Conservation (phyloP, 2,329 filamentous ascomycete genomes). For the Thielaviopsis euricoi region DNA sequence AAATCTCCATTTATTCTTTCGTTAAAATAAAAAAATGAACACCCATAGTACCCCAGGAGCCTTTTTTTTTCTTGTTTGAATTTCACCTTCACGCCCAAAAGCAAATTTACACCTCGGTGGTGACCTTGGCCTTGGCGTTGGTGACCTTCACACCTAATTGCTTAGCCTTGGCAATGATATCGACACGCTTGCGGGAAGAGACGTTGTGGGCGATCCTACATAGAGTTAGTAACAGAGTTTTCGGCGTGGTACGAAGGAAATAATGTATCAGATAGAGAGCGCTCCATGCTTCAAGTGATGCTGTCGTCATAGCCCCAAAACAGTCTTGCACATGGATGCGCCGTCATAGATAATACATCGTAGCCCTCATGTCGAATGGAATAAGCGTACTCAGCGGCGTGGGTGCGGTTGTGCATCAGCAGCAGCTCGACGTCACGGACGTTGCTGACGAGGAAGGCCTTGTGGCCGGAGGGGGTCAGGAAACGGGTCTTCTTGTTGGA, state of each 20-base stretch:
- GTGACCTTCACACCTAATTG: constrained; percentile 98
- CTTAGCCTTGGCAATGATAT: constrained; percentile 95
- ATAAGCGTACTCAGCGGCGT: constrained; percentile 81
- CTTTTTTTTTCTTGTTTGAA: constrained; percentile 11
- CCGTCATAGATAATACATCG: too few species aligned
- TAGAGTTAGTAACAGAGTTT: constrained; percentile 20
- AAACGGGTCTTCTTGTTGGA: constrained; percentile 99
- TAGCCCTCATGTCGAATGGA: background rate
- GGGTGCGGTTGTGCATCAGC: constrained; percentile 99
- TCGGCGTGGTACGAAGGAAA: too few species aligned
- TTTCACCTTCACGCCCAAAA: constrained; percentile 7
- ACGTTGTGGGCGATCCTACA: constrained; percentile 90
- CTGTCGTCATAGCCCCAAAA: too few species aligned
- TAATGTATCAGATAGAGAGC: too few species aligned
- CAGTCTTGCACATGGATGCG: too few species aligned
- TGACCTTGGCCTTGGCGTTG: constrained; percentile 97
- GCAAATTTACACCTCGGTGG: constrained; percentile 62
- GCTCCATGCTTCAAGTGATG: too few species aligned
- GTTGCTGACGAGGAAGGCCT: constrained; percentile 99
- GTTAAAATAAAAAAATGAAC: constrained; percentile 12
- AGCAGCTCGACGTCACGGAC: constrained; percentile 88
- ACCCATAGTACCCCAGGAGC: constrained; percentile 12
- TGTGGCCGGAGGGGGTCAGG: constrained; percentile 98
- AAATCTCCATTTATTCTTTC: constrained; percentile 12
- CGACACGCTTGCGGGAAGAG: constrained; percentile 95